phyloP scores from a whole-genome alignment of 2,329 filamentous ascomycete genomes.

The Xylaria sp. region DNA sequence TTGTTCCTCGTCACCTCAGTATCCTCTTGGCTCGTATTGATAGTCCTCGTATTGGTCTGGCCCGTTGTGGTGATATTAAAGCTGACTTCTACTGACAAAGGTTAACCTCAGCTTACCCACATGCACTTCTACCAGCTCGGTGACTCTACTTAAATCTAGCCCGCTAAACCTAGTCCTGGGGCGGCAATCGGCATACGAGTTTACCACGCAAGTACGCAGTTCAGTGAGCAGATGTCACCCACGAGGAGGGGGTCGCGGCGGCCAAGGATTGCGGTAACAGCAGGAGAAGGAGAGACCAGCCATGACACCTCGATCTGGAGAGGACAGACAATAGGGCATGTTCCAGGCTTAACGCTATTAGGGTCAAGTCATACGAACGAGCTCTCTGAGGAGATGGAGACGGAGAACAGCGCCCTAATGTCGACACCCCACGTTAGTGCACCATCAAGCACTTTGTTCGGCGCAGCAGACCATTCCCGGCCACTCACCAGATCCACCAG shows the following conservation, averaged over 20 bases:
- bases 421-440: conserved; percentile 28
- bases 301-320: background rate
- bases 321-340: background rate
- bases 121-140: background rate
- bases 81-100: conserved; percentile 23
- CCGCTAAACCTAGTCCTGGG: background rate
- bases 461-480: conserved; percentile 21
- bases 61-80: background rate
- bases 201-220: background rate
- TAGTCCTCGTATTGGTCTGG: background rate
- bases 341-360: background rate
- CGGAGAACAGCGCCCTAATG: conserved; percentile 10
- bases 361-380: background rate
- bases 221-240: conserved; percentile 18
- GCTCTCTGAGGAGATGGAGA: conserved; percentile 6
- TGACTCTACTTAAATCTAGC: background rate
- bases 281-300: background rate
- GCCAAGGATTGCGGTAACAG: background rate
- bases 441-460: conserved; percentile 12
- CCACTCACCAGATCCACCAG: conserved; percentile 27
- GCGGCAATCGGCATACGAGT: conserved; percentile 9
- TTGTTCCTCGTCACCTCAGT: background rate
- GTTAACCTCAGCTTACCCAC: background rate
- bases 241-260: background rate
- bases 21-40: background rate